Percentiles rank a stretch among this genome's conserved stretches.
Evolutionary conservation across 2,329 filamentous ascomycete species (phyloP).

Genomic region (Plenodomus tracheiphilus): DNA sequence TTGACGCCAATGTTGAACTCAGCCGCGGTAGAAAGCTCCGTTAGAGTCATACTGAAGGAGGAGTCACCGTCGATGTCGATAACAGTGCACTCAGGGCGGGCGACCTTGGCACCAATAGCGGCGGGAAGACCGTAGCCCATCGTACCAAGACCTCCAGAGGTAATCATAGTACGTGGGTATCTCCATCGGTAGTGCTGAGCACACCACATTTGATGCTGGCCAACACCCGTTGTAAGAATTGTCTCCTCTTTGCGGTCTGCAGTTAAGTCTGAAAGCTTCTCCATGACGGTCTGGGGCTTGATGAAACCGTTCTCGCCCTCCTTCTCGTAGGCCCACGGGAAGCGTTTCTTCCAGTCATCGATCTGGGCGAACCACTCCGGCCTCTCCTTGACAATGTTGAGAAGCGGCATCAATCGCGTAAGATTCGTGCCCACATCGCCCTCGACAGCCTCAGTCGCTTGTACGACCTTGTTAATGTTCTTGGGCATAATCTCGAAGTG

Average conservation of each 20-base stretch:
- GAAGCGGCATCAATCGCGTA: slow-evolving; percentile 70
- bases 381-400: slow-evolving; percentile 68
- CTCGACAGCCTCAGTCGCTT: slow-evolving; percentile 93
- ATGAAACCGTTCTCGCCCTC: slow-evolving; percentile 76
- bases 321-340: slow-evolving; percentile 84
- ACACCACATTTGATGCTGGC: slow-evolving; percentile 99
- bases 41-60: slow-evolving; percentile 99
- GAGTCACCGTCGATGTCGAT: slow-evolving; percentile 97
- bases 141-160: slow-evolving; percentile 90
- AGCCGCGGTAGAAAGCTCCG: slow-evolving; percentile 87
- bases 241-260: slow-evolving; percentile 78
- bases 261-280: slow-evolving; percentile 84
- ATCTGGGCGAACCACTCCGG: slow-evolving; percentile 91
- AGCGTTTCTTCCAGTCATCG: slow-evolving; percentile 84
- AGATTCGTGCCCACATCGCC: slow-evolving; percentile 87
- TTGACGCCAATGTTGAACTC: slow-evolving; percentile 98
- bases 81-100: slow-evolving; percentile 77
- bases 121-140: slow-evolving; percentile 96
- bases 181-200: slow-evolving; percentile 97
- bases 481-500: slow-evolving; percentile 99
- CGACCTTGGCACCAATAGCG: slow-evolving; percentile 93
- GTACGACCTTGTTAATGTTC: slow-evolving; percentile 99
- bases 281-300: slow-evolving; percentile 92
- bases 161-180: slow-evolving; percentile 89
- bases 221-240: slow-evolving; percentile 90